Evolutionary conservation across 805 yeast species (phyloP), one percentile per base, ranked within the genome.

Genomic region (Pichia phayaonensis): DNA sequence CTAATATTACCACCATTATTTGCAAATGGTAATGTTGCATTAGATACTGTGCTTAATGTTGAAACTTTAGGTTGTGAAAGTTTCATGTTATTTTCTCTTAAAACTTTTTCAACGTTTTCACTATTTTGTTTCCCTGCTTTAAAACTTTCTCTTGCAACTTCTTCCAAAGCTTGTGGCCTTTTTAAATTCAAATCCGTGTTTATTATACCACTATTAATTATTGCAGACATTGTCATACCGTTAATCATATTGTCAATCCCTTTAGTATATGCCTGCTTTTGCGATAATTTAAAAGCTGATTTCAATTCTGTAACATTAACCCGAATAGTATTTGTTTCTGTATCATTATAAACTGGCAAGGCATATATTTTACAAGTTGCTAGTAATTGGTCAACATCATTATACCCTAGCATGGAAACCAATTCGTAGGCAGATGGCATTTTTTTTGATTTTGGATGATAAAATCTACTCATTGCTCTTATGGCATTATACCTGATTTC

Each of bases 401-500:
- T 90, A 63, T 86, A 92, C 0, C 89, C 85, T 21, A 94, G 71
- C 55, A 80, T 63, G 0, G 67, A 63, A 20, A 67, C 63, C 16
- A 90, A 64, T 11, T 75, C 63, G 1, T 61, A 59, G 0, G 79
- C 72, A 4, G 55, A 54, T 7, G 81, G 72, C 53, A 83, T 78
- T 1, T 89, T 84, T 58, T 80, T 84, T 2, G 88, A 83, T 51
- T 80, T 83, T 2, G 82, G 74, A 60, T 90, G 95, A 51, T 80
- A 75, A 0, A 90, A 70, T 51, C 78, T 71, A 4, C 85, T 69
- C 70, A 94, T 71, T 0, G 88, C 70, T 58, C 79, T 80, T 50
- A 92, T 62, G 0, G 92, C 90, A 59, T 80, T 80, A 56, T 85
- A 81, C 43, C 97, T 67, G 3, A 90, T 72, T 51, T 89, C 92